Base-by-base conservation (phyloP, 2,329 filamentous ascomycete genomes). In the Apiospora rasikravindrae region DNA sequence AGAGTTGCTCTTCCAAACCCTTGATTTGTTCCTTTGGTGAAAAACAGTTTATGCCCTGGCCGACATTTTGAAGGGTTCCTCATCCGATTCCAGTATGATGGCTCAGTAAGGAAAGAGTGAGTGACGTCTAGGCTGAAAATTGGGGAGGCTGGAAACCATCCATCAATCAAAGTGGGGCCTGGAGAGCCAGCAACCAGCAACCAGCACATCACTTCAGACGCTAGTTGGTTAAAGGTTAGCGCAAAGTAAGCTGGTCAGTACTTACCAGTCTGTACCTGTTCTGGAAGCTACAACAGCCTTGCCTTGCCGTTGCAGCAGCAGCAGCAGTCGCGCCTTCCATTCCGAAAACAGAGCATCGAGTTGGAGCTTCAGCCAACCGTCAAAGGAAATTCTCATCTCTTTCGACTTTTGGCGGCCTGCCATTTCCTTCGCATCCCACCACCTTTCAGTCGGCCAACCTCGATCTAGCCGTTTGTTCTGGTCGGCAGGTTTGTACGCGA, bases 341-440 rank as follows among this genome's bases (percentile, higher is more conserved):
- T 77, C 78, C 77, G 79, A 77, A 81, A 80, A 77, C 79, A 81
- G 76, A 67, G 44, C 57, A 53, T 45, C 61, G 53, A 71, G 44
- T 64, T 24, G 57, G 57, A 64, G 57, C 53, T 61, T 24, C 57
- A 67, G 37, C 57, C 42, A 57, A 44, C 49, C 44, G n/a, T 49
- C 67, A 69, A 49, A 69, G 67, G 33, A 45, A 69, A 49, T 49
- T 49, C 67, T 49, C 57, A 40, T 37, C 57, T 64, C 57, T 64
- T 64, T 64, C 33, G 57, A 64, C 57, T 64, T 68, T 68, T 45
- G 42, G 42, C 45, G 45, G 29, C 40, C n/a, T 29, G 45, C 42
- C 67, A 29, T 45, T 45, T 68, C 24, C 42, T 68, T 68, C 40
- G 45, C 67, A 68, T 47, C 67, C 67, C 67, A 47, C 40, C 45